Base-by-base conservation (phyloP, 495 filamentous ascomycete species). In the Aspergillus panamensis region DNA sequence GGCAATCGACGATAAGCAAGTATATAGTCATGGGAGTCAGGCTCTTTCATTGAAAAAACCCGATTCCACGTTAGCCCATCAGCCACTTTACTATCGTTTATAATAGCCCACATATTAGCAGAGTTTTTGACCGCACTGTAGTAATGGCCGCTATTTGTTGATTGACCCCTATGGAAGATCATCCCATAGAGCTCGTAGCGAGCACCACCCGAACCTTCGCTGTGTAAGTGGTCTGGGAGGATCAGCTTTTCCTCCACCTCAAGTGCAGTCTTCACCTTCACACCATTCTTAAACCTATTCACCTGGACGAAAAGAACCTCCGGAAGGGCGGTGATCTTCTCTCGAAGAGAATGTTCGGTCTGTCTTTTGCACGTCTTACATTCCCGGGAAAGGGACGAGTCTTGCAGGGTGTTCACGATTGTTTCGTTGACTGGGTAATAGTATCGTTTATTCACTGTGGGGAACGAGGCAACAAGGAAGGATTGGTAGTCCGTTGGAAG, bases 161-260 rank as follows among this genome's bases (percentile, higher is more conserved):
- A 31, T 0, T 10, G 1, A 14, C 66, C 71, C 0, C 25, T 3
- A 53, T 77, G 74, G 31, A 70, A 60, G 8, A 72, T 57, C 33
- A 72, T 58, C 3, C 61, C 52, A 29, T 61, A 66, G 13, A 74
- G 60, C 37, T 70, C 62, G 55, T 77, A 77, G 7, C 40, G 4
- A 30, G 66, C 25, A 21, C 52, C 30, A 10, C 49, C 35, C n/a
- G 20, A 31, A 21, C 13, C 32, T 0, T 33, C 43, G 20, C 48
- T 21, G 12, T 25, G 17, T 35, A 53, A 16, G 10, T 55, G 19
- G 12, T 29, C 25, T 10, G 55, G 55, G 19, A 66, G 42, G 8
- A 25, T 49, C 29, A 66, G 33, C 1, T 19, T 12, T 3, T 62
- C 44, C 10, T 50, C 42, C 6, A 56, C 5, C 1, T 43, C 9